phyloP scores from a whole-genome alignment of 176 grass and related monocot species.

The Eleusine indica region DNA sequence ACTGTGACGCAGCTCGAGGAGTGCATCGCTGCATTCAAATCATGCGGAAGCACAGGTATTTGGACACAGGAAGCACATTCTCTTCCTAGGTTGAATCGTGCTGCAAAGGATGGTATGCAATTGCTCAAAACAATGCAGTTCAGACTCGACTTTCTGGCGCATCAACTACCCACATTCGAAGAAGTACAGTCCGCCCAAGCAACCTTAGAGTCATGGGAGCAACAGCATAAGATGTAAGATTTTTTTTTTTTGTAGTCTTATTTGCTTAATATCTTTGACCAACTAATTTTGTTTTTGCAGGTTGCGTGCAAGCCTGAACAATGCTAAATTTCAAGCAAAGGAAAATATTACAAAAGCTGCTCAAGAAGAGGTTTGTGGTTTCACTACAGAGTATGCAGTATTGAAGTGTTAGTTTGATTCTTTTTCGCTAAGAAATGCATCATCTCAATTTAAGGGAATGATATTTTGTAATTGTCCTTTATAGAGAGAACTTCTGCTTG shows the following conservation, averaged over 20 bases:
- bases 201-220: slow-evolving; percentile 71
- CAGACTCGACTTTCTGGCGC: slow-evolving; percentile 66
- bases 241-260: neutral
- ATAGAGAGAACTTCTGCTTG: slow-evolving; percentile 81
- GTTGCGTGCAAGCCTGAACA: slow-evolving; percentile 60
- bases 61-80: slow-evolving; percentile 69
- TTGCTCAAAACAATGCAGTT: slow-evolving; percentile 78
- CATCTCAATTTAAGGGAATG: slow-evolving; percentile 4
- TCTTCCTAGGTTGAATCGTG: slow-evolving; percentile 69
- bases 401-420: neutral
- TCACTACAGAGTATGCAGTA: neutral
- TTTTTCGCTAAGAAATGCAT: no score
- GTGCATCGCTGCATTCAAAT: slow-evolving; percentile 54
- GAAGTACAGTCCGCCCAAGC: slow-evolving; percentile 63
- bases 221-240: slow-evolving; percentile 64
- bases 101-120: slow-evolving; percentile 68
- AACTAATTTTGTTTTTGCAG: slow-evolving; percentile 32
- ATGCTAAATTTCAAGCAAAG: slow-evolving; percentile 89
- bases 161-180: slow-evolving; percentile 77
- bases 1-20: slow-evolving; percentile 53
- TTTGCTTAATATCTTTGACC: neutral
- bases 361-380: slow-evolving; percentile 65
- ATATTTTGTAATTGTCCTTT: slow-evolving; percentile 43
- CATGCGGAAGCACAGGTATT: slow-evolving; percentile 62
- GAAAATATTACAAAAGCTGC: slow-evolving; percentile 75